Percentiles rank a stretch among this genome's conserved stretches.
Evolutionary conservation across 768 basidiomycete genomes (phyloP).

Genomic region (Phaeotremella fagi): DNA sequence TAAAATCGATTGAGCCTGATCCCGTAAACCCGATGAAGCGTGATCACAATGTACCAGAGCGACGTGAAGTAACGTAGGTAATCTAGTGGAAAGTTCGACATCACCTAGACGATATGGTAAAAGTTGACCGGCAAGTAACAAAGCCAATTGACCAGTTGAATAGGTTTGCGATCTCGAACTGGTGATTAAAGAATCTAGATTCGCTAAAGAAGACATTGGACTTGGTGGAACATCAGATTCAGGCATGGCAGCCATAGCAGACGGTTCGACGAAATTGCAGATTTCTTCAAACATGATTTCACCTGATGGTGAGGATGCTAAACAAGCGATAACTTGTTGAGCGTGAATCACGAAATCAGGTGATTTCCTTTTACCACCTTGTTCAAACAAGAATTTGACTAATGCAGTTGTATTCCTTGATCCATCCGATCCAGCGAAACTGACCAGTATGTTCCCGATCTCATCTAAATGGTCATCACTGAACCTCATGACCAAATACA

Average conservation of each 20-base stretch:
- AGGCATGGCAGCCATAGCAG: conserved; percentile 74
- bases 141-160: conserved; percentile 80
- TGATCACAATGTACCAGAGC: conserved; percentile 80
- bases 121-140: conserved; percentile 59
- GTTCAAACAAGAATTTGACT: conserved; percentile 76
- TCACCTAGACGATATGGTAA: conserved; percentile 57
- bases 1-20: conserved; percentile 69
- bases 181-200: conserved; percentile 53
- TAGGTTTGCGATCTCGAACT: conserved; percentile 49
- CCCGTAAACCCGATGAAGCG: conserved; percentile 62
- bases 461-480: conserved; percentile 71
- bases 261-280: conserved; percentile 77
- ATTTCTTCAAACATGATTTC: conserved; percentile 72
- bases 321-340: conserved; percentile 72
- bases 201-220: conserved; percentile 55
- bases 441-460: conserved; percentile 70
- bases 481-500: conserved; percentile 74
- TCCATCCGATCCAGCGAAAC: conserved; percentile 66
- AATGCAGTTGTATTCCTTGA: conserved; percentile 72
- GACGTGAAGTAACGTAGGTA: conserved; percentile 72
- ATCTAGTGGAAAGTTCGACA: conserved; percentile 58
- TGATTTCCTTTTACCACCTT: conserved; percentile 77
- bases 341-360: conserved; percentile 72
- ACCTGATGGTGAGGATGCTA: conserved; percentile 72
- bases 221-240: conserved; percentile 28